Conservation (phyloP, 1,284 basidiomycete species). For the Cutaneotrichosporon sp. region DNA sequence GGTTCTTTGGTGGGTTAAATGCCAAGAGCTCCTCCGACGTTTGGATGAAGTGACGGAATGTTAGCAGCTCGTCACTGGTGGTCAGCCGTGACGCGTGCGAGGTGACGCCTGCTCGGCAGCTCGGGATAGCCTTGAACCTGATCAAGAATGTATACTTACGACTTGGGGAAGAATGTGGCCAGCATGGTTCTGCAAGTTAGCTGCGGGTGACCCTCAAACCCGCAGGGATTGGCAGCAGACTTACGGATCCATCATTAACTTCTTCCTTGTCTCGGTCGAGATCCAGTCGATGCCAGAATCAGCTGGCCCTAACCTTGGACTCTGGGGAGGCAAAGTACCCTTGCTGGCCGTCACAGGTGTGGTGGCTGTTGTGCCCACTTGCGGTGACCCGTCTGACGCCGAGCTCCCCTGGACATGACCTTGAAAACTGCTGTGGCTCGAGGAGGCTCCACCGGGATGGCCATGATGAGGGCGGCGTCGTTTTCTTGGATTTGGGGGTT, state of each 20-base stretch:
- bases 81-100: background rate
- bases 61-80: constrained; percentile 36
- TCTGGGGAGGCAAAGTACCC: background rate
- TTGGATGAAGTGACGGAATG: constrained; percentile 41
- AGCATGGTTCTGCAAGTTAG: constrained; percentile 5
- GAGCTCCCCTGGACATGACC: too few relatives aligned
- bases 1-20: constrained; percentile 28
- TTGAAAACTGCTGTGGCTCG: too few relatives aligned
- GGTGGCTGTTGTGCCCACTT: background rate
- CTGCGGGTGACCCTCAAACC: background rate
- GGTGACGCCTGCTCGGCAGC: background rate
- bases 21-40: constrained; percentile 40
- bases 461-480: constrained; percentile 1
- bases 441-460: too few relatives aligned
- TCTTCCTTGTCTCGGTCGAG: constrained; percentile 12
- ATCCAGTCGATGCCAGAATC: constrained; percentile 17
- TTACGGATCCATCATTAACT: constrained; percentile 30
- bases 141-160: background rate
- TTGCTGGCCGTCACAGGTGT: background rate
- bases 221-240: too few relatives aligned
- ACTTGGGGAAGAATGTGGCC: constrained; percentile 2
- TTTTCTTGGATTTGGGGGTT: constrained; percentile 18
- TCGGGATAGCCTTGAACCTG: background rate
- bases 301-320: background rate
- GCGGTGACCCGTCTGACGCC: background rate